Evolutionary conservation across 2,329 filamentous ascomycete genomes (phyloP).

Genomic region (Ceratocystis huliohia): DNA sequence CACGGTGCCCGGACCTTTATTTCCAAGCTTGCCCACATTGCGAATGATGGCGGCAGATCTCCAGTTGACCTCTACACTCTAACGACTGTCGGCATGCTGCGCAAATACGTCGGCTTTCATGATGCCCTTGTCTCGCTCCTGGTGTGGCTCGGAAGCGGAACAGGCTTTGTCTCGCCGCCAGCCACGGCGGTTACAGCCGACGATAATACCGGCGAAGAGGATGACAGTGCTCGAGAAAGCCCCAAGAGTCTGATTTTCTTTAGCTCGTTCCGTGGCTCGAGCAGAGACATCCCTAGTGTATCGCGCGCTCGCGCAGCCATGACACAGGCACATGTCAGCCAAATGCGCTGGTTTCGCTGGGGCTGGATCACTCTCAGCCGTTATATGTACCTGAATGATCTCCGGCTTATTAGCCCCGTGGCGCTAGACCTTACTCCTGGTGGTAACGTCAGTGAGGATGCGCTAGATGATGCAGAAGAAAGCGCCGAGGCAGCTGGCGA

Average conservation of each 20-base stretch:
- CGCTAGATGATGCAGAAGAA: neutral
- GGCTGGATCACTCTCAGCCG: constrained; percentile 83
- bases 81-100: constrained; percentile 53
- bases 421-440: constrained; percentile 10
- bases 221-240: constrained; percentile 27
- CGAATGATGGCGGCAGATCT: constrained; percentile 1
- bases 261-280: constrained; percentile 50
- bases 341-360: constrained; percentile 98
- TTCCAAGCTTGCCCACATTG: constrained; percentile 43
- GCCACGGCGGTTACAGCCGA: neutral
- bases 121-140: constrained; percentile 63
- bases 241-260: constrained; percentile 56
- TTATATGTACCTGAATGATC: constrained; percentile 92
- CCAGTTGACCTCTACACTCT: constrained; percentile 72
- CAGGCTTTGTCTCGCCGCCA: constrained; percentile 20
- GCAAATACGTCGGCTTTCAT: constrained; percentile 71
- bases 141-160: constrained; percentile 35
- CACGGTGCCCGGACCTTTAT: constrained; percentile 68
- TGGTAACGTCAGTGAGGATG: neutral
- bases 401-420: constrained; percentile 42
- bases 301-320: constrained; percentile 65
- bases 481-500: neutral
- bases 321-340: constrained; percentile 78
- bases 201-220: constrained; percentile 13
- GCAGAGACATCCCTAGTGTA: constrained; percentile 26